Evolutionary conservation across 2,329 filamentous ascomycete genomes (phyloP).

Genomic region (Verticillium nonalfalfae): DNA sequence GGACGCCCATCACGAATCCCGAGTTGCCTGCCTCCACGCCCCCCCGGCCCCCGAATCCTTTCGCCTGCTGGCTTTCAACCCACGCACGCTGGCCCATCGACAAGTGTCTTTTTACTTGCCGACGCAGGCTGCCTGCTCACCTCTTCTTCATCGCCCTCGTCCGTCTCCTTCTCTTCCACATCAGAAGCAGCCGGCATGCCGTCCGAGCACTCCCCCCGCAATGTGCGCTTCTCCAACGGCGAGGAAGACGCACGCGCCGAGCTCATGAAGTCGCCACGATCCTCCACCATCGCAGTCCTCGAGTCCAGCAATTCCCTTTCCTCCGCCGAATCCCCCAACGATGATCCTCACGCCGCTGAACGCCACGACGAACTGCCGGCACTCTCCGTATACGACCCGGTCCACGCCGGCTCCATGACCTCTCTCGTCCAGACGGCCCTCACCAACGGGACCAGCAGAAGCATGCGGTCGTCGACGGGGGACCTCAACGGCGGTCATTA

Average conservation of each 20-base stretch:
- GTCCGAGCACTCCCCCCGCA: slow-evolving; percentile 45
- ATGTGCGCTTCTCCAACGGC: slow-evolving; percentile 49
- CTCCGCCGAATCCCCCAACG: slow-evolving; percentile 34
- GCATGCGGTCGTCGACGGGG: slow-evolving; percentile 7
- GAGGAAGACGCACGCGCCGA: slow-evolving; percentile 37
- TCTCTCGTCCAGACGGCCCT: slow-evolving; percentile 22
- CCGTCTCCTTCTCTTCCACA: no score
- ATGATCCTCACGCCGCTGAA: slow-evolving; percentile 37
- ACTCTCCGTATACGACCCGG: slow-evolving; percentile 32
- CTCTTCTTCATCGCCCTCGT: no score
- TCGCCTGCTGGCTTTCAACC: no score
- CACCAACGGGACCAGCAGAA: slow-evolving; percentile 7
- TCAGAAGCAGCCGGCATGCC: slow-evolving; percentile 3
- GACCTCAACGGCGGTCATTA: slow-evolving; percentile 18
- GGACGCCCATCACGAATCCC: background rate
- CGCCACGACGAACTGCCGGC: slow-evolving; percentile 42
- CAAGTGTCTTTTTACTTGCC: no score
- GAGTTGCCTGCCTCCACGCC: no score
- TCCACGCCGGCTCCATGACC: slow-evolving; percentile 31
- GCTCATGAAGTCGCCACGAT: slow-evolving; percentile 30
- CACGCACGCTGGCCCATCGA: no score
- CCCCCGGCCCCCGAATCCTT: no score
- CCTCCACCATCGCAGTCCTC: slow-evolving; percentile 23
- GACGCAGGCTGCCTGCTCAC: no score
- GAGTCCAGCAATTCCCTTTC: slow-evolving; percentile 41